phyloP scores from a whole-genome alignment of 1,284 basidiomycete species.

The Xerocomus nothofagi region DNA sequence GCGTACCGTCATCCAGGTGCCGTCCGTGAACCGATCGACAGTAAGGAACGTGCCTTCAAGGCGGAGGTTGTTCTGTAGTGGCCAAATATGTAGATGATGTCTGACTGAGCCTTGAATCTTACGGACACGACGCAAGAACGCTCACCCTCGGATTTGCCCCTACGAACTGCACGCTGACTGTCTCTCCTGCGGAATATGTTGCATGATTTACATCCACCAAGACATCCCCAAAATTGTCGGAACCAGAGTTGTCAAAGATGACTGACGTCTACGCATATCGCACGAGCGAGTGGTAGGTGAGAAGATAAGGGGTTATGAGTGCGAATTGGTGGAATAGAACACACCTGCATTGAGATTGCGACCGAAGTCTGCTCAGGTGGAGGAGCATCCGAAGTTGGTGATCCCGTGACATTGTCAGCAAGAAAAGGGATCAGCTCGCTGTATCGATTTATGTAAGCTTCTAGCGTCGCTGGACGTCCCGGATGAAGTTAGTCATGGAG shows the following conservation, averaged over 20 bases:
- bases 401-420: constrained; percentile 46
- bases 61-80: constrained; percentile 70
- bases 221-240: constrained; percentile 66
- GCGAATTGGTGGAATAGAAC: background rate
- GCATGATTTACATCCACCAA: constrained; percentile 55
- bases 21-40: constrained; percentile 55
- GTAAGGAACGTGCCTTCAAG: constrained; percentile 74
- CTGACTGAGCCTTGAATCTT: background rate
- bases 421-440: constrained; percentile 63
- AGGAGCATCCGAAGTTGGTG: constrained; percentile 60
- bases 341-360: constrained; percentile 68
- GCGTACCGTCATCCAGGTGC: constrained; percentile 57
- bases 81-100: background rate
- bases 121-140: constrained; percentile 7
- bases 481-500: background rate
- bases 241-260: constrained; percentile 57
- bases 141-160: constrained; percentile 78
- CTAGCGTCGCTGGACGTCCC: constrained; percentile 56
- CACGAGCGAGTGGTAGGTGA: background rate
- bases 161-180: constrained; percentile 65
- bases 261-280: constrained; percentile 50
- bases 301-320: background rate
- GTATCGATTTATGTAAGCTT: constrained; percentile 80
- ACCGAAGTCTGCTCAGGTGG: constrained; percentile 64
- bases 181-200: constrained; percentile 56